Conservation (phyloP, 768 basidiomycete genomes). For the Trametes maxima region DNA sequence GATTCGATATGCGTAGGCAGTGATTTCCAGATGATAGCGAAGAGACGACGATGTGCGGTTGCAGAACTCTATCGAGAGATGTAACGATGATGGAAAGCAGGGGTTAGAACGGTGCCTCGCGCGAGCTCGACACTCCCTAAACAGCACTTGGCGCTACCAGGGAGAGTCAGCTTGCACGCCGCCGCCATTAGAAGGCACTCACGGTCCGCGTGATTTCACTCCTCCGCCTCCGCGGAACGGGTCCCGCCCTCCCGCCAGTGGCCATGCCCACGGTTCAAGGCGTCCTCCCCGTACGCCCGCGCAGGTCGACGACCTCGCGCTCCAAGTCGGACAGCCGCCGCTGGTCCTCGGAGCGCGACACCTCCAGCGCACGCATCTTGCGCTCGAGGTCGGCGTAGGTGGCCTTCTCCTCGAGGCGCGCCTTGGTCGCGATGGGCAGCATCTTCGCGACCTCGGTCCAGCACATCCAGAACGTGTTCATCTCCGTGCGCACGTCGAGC, state of each 20-base stretch:
- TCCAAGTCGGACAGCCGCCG: constrained; percentile 22
- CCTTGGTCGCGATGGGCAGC: constrained; percentile 28
- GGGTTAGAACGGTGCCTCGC: no score
- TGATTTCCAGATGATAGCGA: no score
- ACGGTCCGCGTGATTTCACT: background rate
- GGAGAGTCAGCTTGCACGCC: no score
- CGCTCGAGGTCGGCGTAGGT: constrained; percentile 17
- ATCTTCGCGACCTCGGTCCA: constrained; percentile 31
- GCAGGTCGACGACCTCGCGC: constrained; percentile 25
- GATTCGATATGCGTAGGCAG: no score
- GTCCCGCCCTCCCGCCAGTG: background rate
- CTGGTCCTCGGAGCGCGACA: constrained; percentile 16
- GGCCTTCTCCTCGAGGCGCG: constrained; percentile 28
- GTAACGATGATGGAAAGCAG: no score
- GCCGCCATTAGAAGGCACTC: background rate
- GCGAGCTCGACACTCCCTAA: no score
- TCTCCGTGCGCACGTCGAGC: constrained; percentile 22
- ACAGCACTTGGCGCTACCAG: no score
- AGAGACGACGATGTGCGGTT: no score
- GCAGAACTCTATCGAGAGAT: no score
- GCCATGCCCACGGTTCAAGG: constrained; percentile 6
- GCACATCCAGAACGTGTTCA: constrained; percentile 27
- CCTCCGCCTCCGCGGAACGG: background rate
- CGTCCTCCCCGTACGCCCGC: constrained; percentile 8
- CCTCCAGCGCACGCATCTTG: constrained; percentile 18